These are phyloP conservation scores for Salix caprea DNA, from an alignment of 345 rosid genomes.

Conservation along the genomic window DNA sequence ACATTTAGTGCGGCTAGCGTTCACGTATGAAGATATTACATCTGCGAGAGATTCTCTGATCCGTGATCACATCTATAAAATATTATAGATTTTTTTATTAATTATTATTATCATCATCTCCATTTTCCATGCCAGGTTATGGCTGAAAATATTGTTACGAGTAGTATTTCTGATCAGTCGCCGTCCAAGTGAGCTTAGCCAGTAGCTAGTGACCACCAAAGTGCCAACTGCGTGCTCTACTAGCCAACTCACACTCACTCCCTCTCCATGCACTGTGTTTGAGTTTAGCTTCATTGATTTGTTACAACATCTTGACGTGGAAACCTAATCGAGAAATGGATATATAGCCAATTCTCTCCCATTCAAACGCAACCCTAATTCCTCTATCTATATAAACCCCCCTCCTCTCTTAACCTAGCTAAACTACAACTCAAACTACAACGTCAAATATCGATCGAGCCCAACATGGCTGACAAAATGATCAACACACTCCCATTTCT, in stretches of 20 bases:
- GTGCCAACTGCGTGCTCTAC: slow-evolving; percentile 11
- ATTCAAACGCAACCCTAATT: slow-evolving; percentile 5
- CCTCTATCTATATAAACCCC: slow-evolving; percentile 11
- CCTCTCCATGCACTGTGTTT: background rate
- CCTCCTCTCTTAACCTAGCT: background rate
- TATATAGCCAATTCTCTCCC: background rate
- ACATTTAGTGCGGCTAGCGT: slow-evolving; percentile 11
- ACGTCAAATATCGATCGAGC: background rate
- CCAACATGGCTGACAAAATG: slow-evolving; percentile 4
- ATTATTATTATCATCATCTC: background rate
- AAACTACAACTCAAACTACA: background rate
- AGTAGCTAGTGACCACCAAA: background rate
- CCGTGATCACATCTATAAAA: slow-evolving; percentile 10
- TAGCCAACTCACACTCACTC: background rate
- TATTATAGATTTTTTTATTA: background rate
- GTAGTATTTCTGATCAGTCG: background rate
- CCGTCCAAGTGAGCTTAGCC: background rate
- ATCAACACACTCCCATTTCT: background rate
- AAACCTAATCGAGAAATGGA: slow-evolving; percentile 10
- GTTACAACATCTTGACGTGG: slow-evolving; percentile 16
- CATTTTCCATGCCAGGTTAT: slow-evolving; percentile 1
- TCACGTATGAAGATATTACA: background rate
- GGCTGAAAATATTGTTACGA: background rate
- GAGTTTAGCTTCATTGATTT: background rate
- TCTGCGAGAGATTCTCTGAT: slow-evolving; percentile 2